Evolutionary conservation across 441 rosid species (phyloP).

Genomic region (Bocquillonia castaneifolia): DNA sequence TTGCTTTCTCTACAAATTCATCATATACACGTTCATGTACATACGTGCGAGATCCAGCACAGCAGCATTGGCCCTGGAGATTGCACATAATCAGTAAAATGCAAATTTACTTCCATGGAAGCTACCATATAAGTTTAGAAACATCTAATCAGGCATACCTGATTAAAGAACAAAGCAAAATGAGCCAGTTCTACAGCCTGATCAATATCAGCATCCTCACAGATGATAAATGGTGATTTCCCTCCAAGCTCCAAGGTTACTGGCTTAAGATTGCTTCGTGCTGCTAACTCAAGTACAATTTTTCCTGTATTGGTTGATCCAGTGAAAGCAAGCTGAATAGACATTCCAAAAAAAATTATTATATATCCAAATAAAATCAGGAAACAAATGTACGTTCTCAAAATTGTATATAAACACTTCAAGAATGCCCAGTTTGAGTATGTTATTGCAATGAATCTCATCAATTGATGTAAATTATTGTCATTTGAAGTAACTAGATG

Average conservation of each 20-base stretch:
- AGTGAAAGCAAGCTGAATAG: constrained; percentile 68
- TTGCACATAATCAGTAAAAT: constrained; percentile 8
- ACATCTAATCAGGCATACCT: constrained; percentile 33
- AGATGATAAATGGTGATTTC: constrained; percentile 78
- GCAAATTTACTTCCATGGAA: not conserved
- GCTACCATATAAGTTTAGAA: not conserved
- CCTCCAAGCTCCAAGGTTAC: constrained; percentile 89
- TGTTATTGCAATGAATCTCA: not conserved
- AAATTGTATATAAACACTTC: not conserved
- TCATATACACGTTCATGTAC: constrained; percentile 76
- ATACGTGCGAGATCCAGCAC: constrained; percentile 82
- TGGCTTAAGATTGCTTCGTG: constrained; percentile 81
- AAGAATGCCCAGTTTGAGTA: not conserved
- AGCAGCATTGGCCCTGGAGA: constrained; percentile 83
- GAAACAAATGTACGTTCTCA: not conserved
- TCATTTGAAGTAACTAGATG: too few species aligned
- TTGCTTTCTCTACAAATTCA: constrained; percentile 77
- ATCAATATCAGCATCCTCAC: constrained; percentile 74
- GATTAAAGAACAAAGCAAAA: constrained; percentile 77
- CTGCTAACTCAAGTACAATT: constrained; percentile 55
- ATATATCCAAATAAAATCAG: not conserved
- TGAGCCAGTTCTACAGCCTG: constrained; percentile 81
- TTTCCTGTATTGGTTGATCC: constrained; percentile 71
- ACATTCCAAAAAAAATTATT: constrained; percentile 3
- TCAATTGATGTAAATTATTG: not conserved